These are phyloP conservation scores for Pestalotiopsis sp. DNA, from an alignment of 2,329 filamentous ascomycete species.

Conservation along the genomic window DNA sequence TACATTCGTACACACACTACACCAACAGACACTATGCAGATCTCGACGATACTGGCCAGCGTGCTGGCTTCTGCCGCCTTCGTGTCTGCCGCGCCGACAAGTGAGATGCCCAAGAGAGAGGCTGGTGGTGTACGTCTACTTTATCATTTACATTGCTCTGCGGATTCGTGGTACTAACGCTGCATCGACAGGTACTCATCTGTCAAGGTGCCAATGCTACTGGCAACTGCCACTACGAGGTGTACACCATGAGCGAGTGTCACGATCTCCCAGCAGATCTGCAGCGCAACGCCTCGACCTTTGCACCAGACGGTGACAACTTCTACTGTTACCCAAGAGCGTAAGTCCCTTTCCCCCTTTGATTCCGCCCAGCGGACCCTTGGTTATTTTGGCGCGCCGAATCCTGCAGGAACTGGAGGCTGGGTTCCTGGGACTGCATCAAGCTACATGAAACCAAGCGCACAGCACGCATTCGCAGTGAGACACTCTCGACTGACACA, in stretches of 20 bases:
- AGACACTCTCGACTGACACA: neutral
- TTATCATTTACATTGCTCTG: neutral
- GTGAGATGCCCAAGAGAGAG: slow-evolving; percentile 41
- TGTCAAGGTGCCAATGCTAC: slow-evolving; percentile 55
- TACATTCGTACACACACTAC: neutral
- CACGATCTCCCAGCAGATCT: slow-evolving; percentile 46
- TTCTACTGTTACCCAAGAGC: slow-evolving; percentile 51
- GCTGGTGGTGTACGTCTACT: slow-evolving; percentile 48
- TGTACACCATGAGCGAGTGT: slow-evolving; percentile 47
- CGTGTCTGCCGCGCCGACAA: slow-evolving; percentile 25
- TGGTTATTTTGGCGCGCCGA: neutral
- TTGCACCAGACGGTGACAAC: slow-evolving; percentile 51
- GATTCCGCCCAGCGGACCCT: no score
- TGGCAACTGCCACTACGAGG: slow-evolving; percentile 45
- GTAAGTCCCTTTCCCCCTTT: slow-evolving; percentile 22
- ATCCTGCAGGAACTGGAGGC: neutral
- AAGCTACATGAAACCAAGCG: neutral
- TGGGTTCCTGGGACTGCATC: neutral
- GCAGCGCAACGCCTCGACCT: slow-evolving; percentile 46
- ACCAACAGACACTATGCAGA: slow-evolving; percentile 25
- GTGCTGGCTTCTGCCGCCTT: slow-evolving; percentile 25
- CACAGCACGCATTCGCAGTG: neutral
- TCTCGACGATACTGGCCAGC: slow-evolving; percentile 23
- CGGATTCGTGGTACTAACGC: slow-evolving; percentile 4
- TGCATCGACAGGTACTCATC: slow-evolving; percentile 44